These are phyloP conservation scores for Comarum palustre DNA, from an alignment of 306 rosid species.

Conservation along the genomic window DNA sequence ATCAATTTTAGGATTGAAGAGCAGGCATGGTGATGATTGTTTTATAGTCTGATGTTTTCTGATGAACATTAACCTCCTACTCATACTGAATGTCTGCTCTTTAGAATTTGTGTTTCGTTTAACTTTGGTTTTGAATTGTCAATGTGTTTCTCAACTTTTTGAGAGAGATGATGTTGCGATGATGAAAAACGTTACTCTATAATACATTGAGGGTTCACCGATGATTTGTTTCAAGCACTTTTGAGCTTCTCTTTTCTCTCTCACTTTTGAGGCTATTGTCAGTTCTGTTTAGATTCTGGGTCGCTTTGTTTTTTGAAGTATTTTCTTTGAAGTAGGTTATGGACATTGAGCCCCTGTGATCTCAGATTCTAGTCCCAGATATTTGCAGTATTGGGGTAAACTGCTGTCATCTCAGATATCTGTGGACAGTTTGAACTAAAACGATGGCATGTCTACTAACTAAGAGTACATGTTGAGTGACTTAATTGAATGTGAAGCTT, in stretches of 20 bases:
- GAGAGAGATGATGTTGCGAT: constrained; percentile 33
- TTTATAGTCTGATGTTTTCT: constrained; percentile 20
- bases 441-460: too few relatives aligned
- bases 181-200: constrained; percentile 35
- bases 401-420: too few relatives aligned
- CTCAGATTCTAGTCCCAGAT: too few relatives aligned
- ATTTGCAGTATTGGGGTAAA: too few relatives aligned
- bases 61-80: constrained; percentile 63
- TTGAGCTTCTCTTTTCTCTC: constrained; percentile 53
- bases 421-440: too few relatives aligned
- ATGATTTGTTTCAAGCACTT: constrained; percentile 86
- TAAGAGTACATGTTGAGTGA: too few relatives aligned
- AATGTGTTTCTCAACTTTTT: not conserved
- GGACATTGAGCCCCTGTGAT: too few relatives aligned
- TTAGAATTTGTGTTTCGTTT: not conserved
- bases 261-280: not conserved
- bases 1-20: too few relatives aligned
- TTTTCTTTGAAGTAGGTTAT: too few relatives aligned
- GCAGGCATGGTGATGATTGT: constrained; percentile 54
- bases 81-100: constrained; percentile 69
- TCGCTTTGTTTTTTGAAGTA: too few relatives aligned
- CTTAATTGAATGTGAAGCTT: too few relatives aligned
- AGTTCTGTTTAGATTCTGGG: not conserved
- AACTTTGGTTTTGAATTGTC: not conserved
- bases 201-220: constrained; percentile 33